Conservation (phyloP, 2,329 filamentous ascomycete species). For the Ambrosiella beaveri region DNA sequence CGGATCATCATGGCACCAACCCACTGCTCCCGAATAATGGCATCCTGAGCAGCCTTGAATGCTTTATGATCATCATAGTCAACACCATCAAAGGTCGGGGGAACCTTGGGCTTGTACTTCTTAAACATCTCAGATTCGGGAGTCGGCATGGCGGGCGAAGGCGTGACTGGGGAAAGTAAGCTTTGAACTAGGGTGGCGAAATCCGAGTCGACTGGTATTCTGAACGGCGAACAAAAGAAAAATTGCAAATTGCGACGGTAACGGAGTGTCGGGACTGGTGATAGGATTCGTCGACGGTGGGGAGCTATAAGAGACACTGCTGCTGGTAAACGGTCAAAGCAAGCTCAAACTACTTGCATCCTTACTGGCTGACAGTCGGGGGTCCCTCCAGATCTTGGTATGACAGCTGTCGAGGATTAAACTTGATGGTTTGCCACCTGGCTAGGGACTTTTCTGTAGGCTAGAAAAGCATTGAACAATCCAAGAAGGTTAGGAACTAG, state of each 20-base stretch:
- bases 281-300: background rate
- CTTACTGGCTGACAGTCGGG: background rate
- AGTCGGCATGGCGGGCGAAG: slow-evolving; percentile 46
- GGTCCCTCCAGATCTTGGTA: background rate
- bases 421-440: background rate
- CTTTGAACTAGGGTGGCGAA: background rate
- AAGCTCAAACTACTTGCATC: background rate
- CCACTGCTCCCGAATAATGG: slow-evolving; percentile 74
- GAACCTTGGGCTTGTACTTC: slow-evolving; percentile 66
- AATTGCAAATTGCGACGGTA: background rate
- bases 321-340: background rate
- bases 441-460: background rate
- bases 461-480: too few species aligned
- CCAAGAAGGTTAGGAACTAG: too few species aligned
- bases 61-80: slow-evolving; percentile 70
- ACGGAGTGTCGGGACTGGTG: background rate
- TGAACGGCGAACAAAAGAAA: background rate
- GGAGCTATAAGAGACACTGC: background rate
- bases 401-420: background rate
- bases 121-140: slow-evolving; percentile 69
- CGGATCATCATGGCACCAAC: slow-evolving; percentile 78
- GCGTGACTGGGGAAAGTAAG: background rate
- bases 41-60: slow-evolving; percentile 68
- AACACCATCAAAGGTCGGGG: slow-evolving; percentile 71
- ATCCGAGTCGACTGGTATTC: background rate